Evolutionary conservation across 1,284 basidiomycete species (phyloP), one percentile per base, ranked within the genome.

Genomic region (Leccinum pallidistipes): DNA sequence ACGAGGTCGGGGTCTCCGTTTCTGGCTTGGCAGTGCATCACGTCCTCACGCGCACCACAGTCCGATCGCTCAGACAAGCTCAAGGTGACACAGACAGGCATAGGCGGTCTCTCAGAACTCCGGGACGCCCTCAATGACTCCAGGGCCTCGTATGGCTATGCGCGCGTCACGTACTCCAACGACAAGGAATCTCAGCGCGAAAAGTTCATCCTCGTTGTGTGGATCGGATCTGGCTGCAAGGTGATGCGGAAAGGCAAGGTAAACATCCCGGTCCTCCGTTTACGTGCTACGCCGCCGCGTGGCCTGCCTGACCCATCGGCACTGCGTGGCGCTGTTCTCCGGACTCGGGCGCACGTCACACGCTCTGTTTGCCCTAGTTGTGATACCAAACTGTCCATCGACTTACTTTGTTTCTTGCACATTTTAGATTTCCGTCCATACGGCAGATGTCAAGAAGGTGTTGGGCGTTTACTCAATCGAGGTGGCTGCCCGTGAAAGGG

Each of bases 171-270:
- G 67, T 96, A 92, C 76, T 83, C 91, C 58, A 96, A 95, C 71
- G 93, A 92, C 79, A 91, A 89, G 79, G 90, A 92, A 79, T 89
- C 87, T 53, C 87, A 83, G 76, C 85, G 94, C 64, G 90, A 95
- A 81, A 96, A 95, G 81, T 96, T 96, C 78, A 85, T 93, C 66
- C 82, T 96, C 70, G 84, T 96, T 75, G 86, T 89, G 62, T 96
- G 94, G 94, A 95, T 96, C 76, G 94, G 94, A 47, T 81, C 86
- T 43, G 77, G 82, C 51, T 94, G 92, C 77, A 93, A 92, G 80
- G 82, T 95, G 66, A 95, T 96, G 94, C 84, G 94, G 64, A 91
- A 88, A 78, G 94, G 89, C 51, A 95, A 92, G 87, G 93, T 92
- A 66, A 65, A 84, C 74, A 58, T 32, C 50, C 49, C 49, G 27